Base-by-base conservation (phyloP, 805 yeast species). In the Candida broadrunensis region DNA sequence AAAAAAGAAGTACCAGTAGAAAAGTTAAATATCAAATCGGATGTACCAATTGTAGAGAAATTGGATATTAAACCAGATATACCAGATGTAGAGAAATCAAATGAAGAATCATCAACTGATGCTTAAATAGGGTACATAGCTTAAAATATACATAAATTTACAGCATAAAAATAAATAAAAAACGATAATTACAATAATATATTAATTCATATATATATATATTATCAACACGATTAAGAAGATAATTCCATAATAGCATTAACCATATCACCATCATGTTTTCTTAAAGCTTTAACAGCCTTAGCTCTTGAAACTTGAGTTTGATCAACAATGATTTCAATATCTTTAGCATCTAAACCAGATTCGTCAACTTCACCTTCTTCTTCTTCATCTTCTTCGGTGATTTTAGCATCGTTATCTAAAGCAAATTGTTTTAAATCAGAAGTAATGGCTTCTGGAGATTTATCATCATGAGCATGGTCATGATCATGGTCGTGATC, bases 201-300 rank as follows among this genome's bases (percentile, higher is more conserved):
- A n/a, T n/a, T n/a, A n/a, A n/a, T n/a, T n/a, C n/a, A n/a, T n/a
- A n/a, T n/a, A n/a, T n/a, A n/a, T n/a, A n/a, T n/a, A n/a, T n/a
- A n/a, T n/a, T n/a, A n/a, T n/a, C n/a, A n/a, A n/a, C n/a, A n/a
- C n/a, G n/a, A n/a, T 38, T 67, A 70, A 46, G 32, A 29, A 29
- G 74, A 68, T 67, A 85, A 75, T 51, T 85, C 81, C 96, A 91
- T 88, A 68, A 91, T 88, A 55, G 98, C 91, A 66, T 90, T 89
- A 64, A 93, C 97, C 72, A 93, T 83, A 68, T 93, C 98, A 68
- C 90, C 89, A 57, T 86, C 79, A 77, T 90, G 88, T 54, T 78
- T 83, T 67, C 77, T 85, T 68, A 93, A 78, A 56, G 97, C 96
- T 69, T 85, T 85, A 57, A 81, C 87, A 51, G 98, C 98, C 78